A percentile compares a stretch with the other conserved stretches of the same genome.
phyloP scores from a whole-genome alignment of 1,284 basidiomycete species.

The Wolfiporia cocos region DNA sequence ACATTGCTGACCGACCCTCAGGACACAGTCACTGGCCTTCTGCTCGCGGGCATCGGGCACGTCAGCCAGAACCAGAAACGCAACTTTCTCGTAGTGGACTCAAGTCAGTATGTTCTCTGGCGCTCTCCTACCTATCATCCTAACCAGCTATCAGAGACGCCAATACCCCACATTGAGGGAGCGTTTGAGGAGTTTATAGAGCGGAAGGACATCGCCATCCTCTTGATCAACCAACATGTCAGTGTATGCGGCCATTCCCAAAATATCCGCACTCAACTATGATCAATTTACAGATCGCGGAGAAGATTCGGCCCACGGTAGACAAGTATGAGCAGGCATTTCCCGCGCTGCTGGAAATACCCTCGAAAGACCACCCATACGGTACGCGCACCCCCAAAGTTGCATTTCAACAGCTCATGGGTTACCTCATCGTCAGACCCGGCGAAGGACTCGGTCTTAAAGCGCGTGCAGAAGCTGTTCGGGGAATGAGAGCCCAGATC shows the following conservation, averaged over 20 bases:
- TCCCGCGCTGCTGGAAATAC: slow-evolving; percentile 96
- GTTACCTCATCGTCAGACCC: slow-evolving; percentile 60
- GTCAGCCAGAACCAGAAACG: slow-evolving; percentile 86
- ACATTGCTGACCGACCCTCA: slow-evolving; percentile 25
- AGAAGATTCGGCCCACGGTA: slow-evolving; percentile 93
- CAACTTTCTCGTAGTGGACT: slow-evolving; percentile 92
- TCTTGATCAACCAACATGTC: slow-evolving; percentile 97
- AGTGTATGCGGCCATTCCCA: slow-evolving; percentile 20
- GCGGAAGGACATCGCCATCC: slow-evolving; percentile 89
- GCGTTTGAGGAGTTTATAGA: slow-evolving; percentile 91
- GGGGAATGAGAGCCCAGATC: slow-evolving; percentile 73
- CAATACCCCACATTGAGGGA: slow-evolving; percentile 81
- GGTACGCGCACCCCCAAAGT: slow-evolving; percentile 36
- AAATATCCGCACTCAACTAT: neutral
- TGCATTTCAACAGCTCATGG: slow-evolving; percentile 2
- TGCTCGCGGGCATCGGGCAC: slow-evolving; percentile 90
- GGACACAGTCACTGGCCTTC: slow-evolving; percentile 93
- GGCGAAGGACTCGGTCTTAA: slow-evolving; percentile 93
- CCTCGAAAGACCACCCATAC: slow-evolving; percentile 91
- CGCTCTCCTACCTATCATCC: neutral
- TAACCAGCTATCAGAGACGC: slow-evolving; percentile 62
- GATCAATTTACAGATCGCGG: slow-evolving; percentile 72
- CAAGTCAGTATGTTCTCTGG: slow-evolving; percentile 44
- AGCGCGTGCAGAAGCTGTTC: slow-evolving; percentile 95
- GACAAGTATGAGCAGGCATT: slow-evolving; percentile 96